phyloP scores from a whole-genome alignment of 192 early-diverging fungal genomes.

The Backusella circina region DNA sequence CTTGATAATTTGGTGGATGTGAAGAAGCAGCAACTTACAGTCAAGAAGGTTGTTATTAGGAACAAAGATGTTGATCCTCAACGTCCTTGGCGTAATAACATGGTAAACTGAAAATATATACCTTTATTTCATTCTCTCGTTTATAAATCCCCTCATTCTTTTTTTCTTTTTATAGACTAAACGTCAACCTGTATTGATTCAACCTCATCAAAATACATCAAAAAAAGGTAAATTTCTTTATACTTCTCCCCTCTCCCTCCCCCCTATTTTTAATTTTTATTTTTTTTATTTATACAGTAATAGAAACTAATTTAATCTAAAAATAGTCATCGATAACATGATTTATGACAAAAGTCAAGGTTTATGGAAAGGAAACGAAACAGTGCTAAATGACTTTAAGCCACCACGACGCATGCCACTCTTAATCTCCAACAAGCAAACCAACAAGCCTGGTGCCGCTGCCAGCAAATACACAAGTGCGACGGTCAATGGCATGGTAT shows the following conservation, averaged over 20 bases:
- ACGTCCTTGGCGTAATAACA: slow-evolving; percentile 12
- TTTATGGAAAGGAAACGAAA: slow-evolving; percentile 10
- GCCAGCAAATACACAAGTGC: not conserved
- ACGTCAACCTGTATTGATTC: slow-evolving; percentile 1
- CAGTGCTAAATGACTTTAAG: not conserved
- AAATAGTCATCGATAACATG: not conserved
- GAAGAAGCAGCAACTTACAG: not conserved
- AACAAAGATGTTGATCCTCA: not conserved
- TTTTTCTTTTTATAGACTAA: not conserved
- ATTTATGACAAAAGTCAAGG: not conserved
- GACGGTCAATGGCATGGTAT: not conserved
- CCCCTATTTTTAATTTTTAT: not conserved
- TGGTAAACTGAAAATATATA: not conserved
- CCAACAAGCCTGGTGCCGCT: not conserved
- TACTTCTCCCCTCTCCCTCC: not conserved
- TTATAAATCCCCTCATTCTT: not conserved
- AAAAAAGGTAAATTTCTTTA: slow-evolving; percentile 6
- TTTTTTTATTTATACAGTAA: not conserved
- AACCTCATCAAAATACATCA: slow-evolving; percentile 1
- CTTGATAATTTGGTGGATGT: slow-evolving; percentile 10
- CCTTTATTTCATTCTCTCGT: not conserved
- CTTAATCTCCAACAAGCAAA: not conserved
- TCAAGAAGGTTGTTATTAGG: not conserved
- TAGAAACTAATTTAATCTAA: not conserved
- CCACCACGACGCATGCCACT: not conserved